phyloP scores from a whole-genome alignment of 78 protist species.

The Isochrysis galbana region DNA sequence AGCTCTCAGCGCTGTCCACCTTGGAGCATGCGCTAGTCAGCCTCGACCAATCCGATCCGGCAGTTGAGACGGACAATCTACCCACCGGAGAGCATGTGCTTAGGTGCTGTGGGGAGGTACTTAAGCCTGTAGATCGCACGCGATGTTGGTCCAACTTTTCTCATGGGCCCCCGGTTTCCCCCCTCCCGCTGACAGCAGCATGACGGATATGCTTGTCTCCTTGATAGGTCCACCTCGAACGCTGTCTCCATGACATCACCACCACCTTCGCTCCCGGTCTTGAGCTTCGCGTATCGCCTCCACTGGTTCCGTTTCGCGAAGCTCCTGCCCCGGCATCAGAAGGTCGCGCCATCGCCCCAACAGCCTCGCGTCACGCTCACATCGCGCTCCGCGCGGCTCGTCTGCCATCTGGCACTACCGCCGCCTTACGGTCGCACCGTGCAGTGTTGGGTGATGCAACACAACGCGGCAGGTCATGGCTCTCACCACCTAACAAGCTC shows the following conservation, averaged over 20 bases:
- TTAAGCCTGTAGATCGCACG: no score
- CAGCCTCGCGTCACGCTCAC: not conserved
- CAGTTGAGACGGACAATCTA: constrained; percentile 66
- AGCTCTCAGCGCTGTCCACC: constrained; percentile 47
- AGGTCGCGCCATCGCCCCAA: not conserved
- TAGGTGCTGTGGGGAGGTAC: constrained; percentile 86
- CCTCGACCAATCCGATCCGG: constrained; percentile 92
- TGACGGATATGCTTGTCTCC: no score
- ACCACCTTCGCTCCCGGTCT: constrained; percentile 74
- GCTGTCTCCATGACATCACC: constrained; percentile 84
- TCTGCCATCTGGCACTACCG: no score
- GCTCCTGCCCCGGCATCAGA: constrained; percentile 48
- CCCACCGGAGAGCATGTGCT: constrained; percentile 92
- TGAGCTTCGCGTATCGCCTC: constrained; percentile 72
- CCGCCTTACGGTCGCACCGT: no score
- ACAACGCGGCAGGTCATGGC: no score
- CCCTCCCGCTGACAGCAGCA: no score
- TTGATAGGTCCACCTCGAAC: constrained; percentile 90
- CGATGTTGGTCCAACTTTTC: no score
- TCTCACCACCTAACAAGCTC: no score
- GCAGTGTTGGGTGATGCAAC: no score
- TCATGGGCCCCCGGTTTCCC: no score
- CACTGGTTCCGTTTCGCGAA: constrained; percentile 91
- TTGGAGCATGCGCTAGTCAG: constrained; percentile 76
- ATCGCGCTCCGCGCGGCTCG: not conserved